Percentiles rank a stretch among this genome's conserved stretches.
Conservation (phyloP, 176 grass and related monocot species). For the Alloteropsis semialata region DNA sequence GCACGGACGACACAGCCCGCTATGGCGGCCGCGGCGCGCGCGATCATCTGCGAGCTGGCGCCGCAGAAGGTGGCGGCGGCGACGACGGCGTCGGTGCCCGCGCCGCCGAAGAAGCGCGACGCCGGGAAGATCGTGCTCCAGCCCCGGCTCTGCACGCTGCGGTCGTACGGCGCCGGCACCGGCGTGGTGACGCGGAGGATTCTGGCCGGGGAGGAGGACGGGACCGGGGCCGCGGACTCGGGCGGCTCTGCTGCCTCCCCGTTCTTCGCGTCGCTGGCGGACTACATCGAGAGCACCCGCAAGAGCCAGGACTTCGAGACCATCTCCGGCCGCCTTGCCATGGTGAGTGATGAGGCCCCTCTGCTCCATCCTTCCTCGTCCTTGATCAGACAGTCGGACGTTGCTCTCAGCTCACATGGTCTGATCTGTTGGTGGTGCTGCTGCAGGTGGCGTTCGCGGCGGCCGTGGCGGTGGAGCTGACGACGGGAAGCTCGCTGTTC, state of each 20-base stretch:
- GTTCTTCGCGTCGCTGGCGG: slow-evolving; percentile 87
- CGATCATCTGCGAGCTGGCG: slow-evolving; percentile 64
- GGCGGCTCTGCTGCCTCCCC: slow-evolving; percentile 26
- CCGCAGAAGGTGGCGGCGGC: slow-evolving; percentile 38
- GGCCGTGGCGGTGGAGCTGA: slow-evolving; percentile 70
- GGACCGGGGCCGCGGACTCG: not conserved
- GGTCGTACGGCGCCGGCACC: slow-evolving; percentile 69
- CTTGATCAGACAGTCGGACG: not conserved
- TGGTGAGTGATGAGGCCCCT: slow-evolving; percentile 37
- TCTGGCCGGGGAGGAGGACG: slow-evolving; percentile 23
- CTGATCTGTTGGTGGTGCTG: not conserved
- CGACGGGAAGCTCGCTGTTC: slow-evolving; percentile 91
- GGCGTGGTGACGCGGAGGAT: slow-evolving; percentile 36
- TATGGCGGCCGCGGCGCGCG: slow-evolving; percentile 39
- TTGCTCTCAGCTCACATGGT: too few relatives aligned
- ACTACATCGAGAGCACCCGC: slow-evolving; percentile 93
- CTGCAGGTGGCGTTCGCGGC: slow-evolving; percentile 66
- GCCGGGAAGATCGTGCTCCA: slow-evolving; percentile 80
- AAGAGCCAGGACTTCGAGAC: slow-evolving; percentile 95
- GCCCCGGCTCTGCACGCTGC: slow-evolving; percentile 83
- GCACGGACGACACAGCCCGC: not conserved
- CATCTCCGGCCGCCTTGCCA: slow-evolving; percentile 91
- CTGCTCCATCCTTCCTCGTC: not conserved
- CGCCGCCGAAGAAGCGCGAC: slow-evolving; percentile 21
- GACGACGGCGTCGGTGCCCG: not conserved